phyloP scores from a whole-genome alignment of 768 basidiomycete genomes.

The Dioszegia hungarica region DNA sequence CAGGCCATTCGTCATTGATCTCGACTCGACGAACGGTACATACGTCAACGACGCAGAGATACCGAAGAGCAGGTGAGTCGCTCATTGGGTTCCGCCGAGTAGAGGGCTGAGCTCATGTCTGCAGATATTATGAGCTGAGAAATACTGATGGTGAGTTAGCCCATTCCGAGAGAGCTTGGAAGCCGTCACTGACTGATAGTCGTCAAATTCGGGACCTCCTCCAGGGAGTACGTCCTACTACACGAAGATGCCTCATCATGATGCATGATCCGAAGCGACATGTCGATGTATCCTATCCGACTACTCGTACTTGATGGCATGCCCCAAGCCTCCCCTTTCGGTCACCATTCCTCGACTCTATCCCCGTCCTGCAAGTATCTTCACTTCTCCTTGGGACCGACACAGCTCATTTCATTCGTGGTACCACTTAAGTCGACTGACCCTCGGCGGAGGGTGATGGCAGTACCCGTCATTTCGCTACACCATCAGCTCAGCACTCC shows the following conservation, averaged over 20 bases:
- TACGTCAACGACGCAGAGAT: slow-evolving; percentile 81
- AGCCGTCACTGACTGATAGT: slow-evolving; percentile 31
- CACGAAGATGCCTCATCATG: slow-evolving; percentile 43
- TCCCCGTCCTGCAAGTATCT: too few species aligned
- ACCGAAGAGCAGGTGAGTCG: slow-evolving; percentile 70
- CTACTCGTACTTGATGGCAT: too few species aligned
- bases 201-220: slow-evolving; percentile 52
- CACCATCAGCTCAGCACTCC: too few species aligned
- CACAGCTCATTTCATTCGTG: too few species aligned
- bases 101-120: background rate
- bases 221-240: slow-evolving; percentile 49
- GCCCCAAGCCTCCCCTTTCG: too few species aligned
- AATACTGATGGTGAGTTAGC: slow-evolving; percentile 36
- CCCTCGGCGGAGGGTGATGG: too few species aligned
- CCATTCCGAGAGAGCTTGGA: background rate
- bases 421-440: too few species aligned
- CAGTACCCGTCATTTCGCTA: too few species aligned
- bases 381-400: too few species aligned
- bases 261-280: background rate
- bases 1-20: slow-evolving; percentile 94
- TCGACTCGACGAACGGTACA: slow-evolving; percentile 97
- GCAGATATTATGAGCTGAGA: slow-evolving; percentile 39
- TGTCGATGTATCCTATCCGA: too few species aligned
- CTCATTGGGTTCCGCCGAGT: background rate
- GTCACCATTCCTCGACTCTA: too few species aligned